These are phyloP conservation scores for Pichia sp. DNA, from an alignment of 1,139 yeast genomes.

Conservation along the genomic window DNA sequence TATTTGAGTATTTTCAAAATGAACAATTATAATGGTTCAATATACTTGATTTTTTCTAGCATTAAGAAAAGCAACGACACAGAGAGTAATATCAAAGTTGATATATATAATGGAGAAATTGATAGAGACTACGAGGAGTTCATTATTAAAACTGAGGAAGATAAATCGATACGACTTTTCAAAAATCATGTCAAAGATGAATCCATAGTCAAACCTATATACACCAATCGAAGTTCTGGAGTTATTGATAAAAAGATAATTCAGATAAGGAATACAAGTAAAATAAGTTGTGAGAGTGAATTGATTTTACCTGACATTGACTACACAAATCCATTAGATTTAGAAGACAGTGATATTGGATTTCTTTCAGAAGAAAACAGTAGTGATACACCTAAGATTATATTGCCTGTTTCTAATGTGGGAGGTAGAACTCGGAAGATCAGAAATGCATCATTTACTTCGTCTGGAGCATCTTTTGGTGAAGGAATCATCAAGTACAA, in stretches of 20 bases:
- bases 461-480: conserved; percentile 29
- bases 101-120: conserved; percentile 10
- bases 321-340: conserved; percentile 17
- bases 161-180: conserved; percentile 16
- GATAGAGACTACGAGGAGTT: conserved; percentile 21
- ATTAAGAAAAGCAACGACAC: conserved; percentile 7
- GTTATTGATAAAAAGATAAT: conserved; percentile 18
- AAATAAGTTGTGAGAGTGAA: conserved; percentile 2
- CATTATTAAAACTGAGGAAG: conserved; percentile 15
- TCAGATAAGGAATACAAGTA: conserved; percentile 14
- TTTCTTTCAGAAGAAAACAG: conserved; percentile 5
- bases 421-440: not conserved
- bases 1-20: conserved; percentile 18
- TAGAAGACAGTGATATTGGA: conserved; percentile 15
- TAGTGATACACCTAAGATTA: conserved; percentile 8
- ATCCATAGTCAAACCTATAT: conserved; percentile 18
- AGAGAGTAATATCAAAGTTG: conserved; percentile 10
- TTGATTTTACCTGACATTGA: conserved; percentile 13
- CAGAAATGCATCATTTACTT: conserved; percentile 25
- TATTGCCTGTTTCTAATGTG: conserved; percentile 8
- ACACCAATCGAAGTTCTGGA: conserved; percentile 15
- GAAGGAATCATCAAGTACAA: conserved; percentile 29
- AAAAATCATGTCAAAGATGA: conserved; percentile 14
- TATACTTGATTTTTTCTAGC: conserved; percentile 23
- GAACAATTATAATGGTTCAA: conserved; percentile 23